These are phyloP conservation scores for Rossbeevera mucosa DNA, from an alignment of 768 basidiomycete species.

Conservation along the genomic window DNA sequence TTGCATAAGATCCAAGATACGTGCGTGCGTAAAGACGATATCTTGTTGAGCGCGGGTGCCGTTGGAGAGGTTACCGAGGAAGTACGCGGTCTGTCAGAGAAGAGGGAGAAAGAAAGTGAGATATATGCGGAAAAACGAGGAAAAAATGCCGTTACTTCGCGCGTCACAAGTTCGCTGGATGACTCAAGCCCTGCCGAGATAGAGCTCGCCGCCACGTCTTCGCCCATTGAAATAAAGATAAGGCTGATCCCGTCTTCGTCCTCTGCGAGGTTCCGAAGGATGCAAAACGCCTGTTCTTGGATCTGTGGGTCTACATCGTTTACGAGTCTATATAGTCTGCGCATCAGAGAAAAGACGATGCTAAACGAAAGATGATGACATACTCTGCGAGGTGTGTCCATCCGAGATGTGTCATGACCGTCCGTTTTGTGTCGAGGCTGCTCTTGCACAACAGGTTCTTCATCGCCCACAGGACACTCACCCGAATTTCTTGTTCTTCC, in stretches of 20 bases:
- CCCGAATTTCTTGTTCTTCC: conserved; percentile 51
- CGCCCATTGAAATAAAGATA: conserved; percentile 51
- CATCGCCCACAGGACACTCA: conserved; percentile 81
- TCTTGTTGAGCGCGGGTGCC: conserved; percentile 47
- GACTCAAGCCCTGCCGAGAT: conserved; percentile 49
- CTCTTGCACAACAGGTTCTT: conserved; percentile 78
- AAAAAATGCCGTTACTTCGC: conserved; percentile 38
- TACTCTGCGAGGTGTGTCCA: conserved; percentile 61
- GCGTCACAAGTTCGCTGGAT: conserved; percentile 48
- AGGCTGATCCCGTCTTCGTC: conserved; percentile 60
- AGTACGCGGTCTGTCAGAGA: conserved; percentile 45
- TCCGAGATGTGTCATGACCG: conserved; percentile 63
- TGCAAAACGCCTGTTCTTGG: conserved; percentile 68
- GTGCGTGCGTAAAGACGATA: conserved; percentile 46
- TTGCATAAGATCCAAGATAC: conserved; percentile 52
- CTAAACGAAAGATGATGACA: conserved; percentile 16
- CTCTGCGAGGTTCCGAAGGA: conserved; percentile 64
- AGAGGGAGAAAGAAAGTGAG: not conserved
- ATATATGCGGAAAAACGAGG: not conserved
- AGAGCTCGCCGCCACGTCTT: conserved; percentile 40
- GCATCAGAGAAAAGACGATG: not conserved
- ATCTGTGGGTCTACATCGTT: conserved; percentile 49
- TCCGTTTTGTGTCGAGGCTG: conserved; percentile 51
- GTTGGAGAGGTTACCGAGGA: conserved; percentile 68
- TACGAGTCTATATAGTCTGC: conserved; percentile 41